phyloP scores from a whole-genome alignment of 352 stramenopile species.

The Phytophthora palmivora region DNA sequence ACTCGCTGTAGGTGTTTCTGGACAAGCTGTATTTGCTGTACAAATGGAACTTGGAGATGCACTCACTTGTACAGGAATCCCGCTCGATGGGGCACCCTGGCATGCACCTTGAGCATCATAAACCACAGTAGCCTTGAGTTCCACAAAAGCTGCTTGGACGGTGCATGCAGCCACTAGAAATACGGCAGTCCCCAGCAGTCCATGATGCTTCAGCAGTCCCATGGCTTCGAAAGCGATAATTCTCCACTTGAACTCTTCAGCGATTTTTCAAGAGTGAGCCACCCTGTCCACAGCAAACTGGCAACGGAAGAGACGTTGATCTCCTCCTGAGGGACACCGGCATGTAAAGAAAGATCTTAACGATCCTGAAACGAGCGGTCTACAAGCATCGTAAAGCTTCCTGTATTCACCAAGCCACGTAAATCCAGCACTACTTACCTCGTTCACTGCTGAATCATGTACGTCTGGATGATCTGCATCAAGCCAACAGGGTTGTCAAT shows the following conservation, averaged over 20 bases:
- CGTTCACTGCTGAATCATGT: slow-evolving; percentile 33
- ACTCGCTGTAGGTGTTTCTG: slow-evolving; percentile 8
- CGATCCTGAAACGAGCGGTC: neutral
- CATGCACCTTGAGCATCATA: slow-evolving; percentile 3
- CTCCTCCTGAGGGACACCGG: slow-evolving; percentile 5
- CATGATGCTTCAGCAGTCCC: slow-evolving; percentile 1
- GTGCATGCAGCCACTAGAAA: slow-evolving; percentile 2
- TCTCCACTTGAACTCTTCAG: neutral
- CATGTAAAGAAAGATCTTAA: slow-evolving; percentile 12
- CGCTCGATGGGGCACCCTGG: neutral
- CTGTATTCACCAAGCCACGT: slow-evolving; percentile 10
- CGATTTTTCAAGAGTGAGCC: slow-evolving; percentile 11
- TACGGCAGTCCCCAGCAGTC: neutral
- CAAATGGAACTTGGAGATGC: neutral
- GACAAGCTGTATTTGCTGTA: neutral
- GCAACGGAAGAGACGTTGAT: slow-evolving; percentile 1
- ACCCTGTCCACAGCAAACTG: slow-evolving; percentile 4
- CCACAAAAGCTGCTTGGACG: slow-evolving; percentile 1
- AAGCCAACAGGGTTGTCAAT: slow-evolving; percentile 83
- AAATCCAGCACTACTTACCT: slow-evolving; percentile 1
- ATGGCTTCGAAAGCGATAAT: neutral
- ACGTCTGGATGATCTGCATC: slow-evolving; percentile 70
- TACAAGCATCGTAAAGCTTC: slow-evolving; percentile 1
- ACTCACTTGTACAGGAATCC: slow-evolving; percentile 9
- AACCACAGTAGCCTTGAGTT: slow-evolving; percentile 2